These are phyloP conservation scores for Torulaspora franciscae DNA, from an alignment of 805 yeast species.

Conservation along the genomic window DNA sequence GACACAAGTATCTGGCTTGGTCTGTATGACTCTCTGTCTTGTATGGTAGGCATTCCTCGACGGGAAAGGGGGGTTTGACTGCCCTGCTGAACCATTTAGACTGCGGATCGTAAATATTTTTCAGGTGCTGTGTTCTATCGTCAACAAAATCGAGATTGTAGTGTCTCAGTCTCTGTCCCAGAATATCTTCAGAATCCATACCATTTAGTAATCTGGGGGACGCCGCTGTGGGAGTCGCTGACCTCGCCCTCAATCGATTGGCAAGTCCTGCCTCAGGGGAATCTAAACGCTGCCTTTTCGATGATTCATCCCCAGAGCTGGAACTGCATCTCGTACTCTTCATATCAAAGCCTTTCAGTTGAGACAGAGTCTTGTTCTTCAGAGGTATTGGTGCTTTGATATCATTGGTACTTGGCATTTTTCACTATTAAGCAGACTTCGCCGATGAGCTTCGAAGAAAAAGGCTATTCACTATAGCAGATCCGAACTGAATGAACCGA, in stretches of 20 bases:
- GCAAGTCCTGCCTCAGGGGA: conserved; percentile 9
- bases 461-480: background rate
- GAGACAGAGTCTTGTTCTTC: conserved; percentile 18
- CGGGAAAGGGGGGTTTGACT: conserved; percentile 32
- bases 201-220: conserved; percentile 22
- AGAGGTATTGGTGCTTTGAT: conserved; percentile 30
- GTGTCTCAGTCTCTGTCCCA: conserved; percentile 34
- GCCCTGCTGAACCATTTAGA: conserved; percentile 41
- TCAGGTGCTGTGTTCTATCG: conserved; percentile 34
- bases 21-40: conserved; percentile 61
- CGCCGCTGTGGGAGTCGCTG: conserved; percentile 25
- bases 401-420: conserved; percentile 12
- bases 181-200: conserved; percentile 22
- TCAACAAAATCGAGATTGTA: conserved; percentile 53
- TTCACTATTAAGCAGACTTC: conserved; percentile 1
- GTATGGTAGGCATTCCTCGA: conserved; percentile 60
- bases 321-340: conserved; percentile 20
- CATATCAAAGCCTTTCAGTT: conserved; percentile 18
- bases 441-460: conserved; percentile 5
- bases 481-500: background rate
- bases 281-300: conserved; percentile 17
- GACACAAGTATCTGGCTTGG: conserved; percentile 67
- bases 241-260: conserved; percentile 14
- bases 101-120: conserved; percentile 30
- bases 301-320: conserved; percentile 15